Percentiles rank a stretch among this genome's conserved stretches.
Evolutionary conservation across 371 early-diverging fungal genomes (phyloP).

Genomic region (Umbelopsis sp.): DNA sequence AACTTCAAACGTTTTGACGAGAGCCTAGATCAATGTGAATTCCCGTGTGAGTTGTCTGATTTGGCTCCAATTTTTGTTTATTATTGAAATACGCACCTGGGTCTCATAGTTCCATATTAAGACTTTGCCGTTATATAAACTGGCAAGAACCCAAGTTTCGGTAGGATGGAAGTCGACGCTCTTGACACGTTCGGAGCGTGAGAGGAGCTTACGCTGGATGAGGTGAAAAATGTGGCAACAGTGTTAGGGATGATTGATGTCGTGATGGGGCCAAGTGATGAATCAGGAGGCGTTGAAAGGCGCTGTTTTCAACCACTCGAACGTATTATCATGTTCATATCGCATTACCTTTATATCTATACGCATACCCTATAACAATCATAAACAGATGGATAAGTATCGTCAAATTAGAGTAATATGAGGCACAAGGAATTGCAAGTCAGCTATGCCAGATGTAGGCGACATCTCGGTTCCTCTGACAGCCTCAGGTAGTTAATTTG

Average conservation of each 20-base stretch:
- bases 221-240: slow-evolving; percentile 5
- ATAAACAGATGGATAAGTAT: background rate
- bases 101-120: slow-evolving; percentile 99
- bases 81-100: slow-evolving; percentile 61
- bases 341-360: slow-evolving; percentile 66
- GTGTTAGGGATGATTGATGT: background rate
- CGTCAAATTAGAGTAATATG: background rate
- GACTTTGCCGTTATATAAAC: slow-evolving; percentile 96
- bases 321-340: background rate
- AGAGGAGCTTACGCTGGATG: slow-evolving; percentile 70
- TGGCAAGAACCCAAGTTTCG: slow-evolving; percentile 98
- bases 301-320: background rate
- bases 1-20: slow-evolving; percentile 97
- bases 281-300: background rate
- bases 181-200: slow-evolving; percentile 96
- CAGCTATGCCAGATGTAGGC: background rate
- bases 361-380: slow-evolving; percentile 60
- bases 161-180: slow-evolving; percentile 99
- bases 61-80: no score
- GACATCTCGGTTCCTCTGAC: background rate
- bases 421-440: background rate
- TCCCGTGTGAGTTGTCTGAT: no score
- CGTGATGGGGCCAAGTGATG: background rate
- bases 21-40: slow-evolving; percentile 53
- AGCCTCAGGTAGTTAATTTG: background rate